Evolutionary conservation across 2,329 filamentous ascomycete species (phyloP).

Genomic region (Thyridium curvatum): DNA sequence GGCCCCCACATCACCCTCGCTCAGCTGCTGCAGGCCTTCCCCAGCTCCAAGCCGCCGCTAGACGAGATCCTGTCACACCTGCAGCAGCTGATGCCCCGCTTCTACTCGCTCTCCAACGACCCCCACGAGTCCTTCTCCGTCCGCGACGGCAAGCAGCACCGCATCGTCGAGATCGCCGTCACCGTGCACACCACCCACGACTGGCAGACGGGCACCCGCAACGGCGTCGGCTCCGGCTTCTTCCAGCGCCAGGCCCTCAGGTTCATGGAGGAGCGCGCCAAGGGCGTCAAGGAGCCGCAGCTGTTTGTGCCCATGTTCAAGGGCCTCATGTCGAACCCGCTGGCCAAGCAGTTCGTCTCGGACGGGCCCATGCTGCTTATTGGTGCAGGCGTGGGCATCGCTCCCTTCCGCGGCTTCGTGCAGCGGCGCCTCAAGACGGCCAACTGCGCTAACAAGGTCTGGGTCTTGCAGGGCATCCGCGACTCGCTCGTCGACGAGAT

Average conservation of each 20-base stretch:
- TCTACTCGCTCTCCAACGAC: constrained; percentile 97
- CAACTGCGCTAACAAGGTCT: constrained; percentile 96
- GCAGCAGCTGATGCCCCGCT: constrained; percentile 89
- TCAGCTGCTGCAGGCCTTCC: constrained; percentile 87
- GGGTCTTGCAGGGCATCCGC: constrained; percentile 91
- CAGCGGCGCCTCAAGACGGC: constrained; percentile 88
- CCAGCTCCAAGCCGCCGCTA: constrained; percentile 82
- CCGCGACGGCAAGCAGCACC: constrained; percentile 63
- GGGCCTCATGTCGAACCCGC: constrained; percentile 92
- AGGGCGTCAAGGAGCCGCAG: constrained; percentile 50
- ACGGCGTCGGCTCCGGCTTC: constrained; percentile 87
- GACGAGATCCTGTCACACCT: constrained; percentile 74
- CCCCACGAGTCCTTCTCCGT: constrained; percentile 67
- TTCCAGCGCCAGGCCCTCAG: constrained; percentile 77
- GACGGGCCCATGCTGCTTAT: constrained; percentile 98
- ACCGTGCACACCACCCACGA: constrained; percentile 83
- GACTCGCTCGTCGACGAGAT: constrained; percentile 93
- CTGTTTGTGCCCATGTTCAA: constrained; percentile 95
- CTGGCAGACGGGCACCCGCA: constrained; percentile 67
- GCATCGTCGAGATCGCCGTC: constrained; percentile 92
- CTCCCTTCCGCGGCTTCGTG: constrained; percentile 95
- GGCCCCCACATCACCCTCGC: constrained; percentile 78
- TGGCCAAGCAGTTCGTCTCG: constrained; percentile 83
- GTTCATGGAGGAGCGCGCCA: constrained; percentile 61
- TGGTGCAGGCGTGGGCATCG: constrained; percentile 92